phyloP scores from a whole-genome alignment of 2,329 filamentous ascomycete genomes.

The Neonectria ditissima region DNA sequence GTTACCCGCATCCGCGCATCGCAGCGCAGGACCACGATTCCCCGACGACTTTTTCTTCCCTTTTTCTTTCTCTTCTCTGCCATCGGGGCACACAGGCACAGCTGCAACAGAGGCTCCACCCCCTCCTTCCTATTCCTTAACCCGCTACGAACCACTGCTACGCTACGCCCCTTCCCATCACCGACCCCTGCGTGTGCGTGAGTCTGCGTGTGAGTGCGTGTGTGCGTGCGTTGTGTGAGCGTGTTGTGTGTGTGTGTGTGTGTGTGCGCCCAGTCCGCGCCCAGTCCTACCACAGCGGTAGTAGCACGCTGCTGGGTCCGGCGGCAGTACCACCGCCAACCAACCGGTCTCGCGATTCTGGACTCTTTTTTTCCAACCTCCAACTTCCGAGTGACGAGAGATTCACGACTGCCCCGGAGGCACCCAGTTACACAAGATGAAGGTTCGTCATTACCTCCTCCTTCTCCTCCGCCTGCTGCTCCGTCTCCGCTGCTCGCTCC shows the following conservation, averaged over 20 bases:
- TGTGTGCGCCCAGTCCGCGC: slow-evolving; percentile 17
- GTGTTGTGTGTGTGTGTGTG: slow-evolving; percentile 22
- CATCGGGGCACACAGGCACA: neutral
- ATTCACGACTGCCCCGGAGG: slow-evolving; percentile 46
- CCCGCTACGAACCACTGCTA: slow-evolving; percentile 13
- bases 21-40: slow-evolving; percentile 9
- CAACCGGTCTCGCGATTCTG: slow-evolving; percentile 38
- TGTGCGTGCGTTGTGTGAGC: neutral
- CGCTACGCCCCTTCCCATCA: slow-evolving; percentile 24
- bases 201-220: slow-evolving; percentile 19
- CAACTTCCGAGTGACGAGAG: slow-evolving; percentile 37
- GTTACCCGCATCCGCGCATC: neutral
- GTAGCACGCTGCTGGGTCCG: slow-evolving; percentile 35
- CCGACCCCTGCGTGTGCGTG: slow-evolving; percentile 22
- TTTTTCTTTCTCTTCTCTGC: neutral
- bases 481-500: slow-evolving; percentile 24
- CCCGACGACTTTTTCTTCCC: slow-evolving; percentile 12
- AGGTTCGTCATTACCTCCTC: slow-evolving; percentile 48
- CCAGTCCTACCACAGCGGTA: slow-evolving; percentile 28
- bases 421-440: slow-evolving; percentile 52
- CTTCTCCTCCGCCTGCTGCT: slow-evolving; percentile 20
- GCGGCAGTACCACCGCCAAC: slow-evolving; percentile 36
- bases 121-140: slow-evolving; percentile 23
- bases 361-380: slow-evolving; percentile 37
- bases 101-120: slow-evolving; percentile 20